Conservation (phyloP, 306 rosid genomes). For the Vigna trinervia region DNA sequence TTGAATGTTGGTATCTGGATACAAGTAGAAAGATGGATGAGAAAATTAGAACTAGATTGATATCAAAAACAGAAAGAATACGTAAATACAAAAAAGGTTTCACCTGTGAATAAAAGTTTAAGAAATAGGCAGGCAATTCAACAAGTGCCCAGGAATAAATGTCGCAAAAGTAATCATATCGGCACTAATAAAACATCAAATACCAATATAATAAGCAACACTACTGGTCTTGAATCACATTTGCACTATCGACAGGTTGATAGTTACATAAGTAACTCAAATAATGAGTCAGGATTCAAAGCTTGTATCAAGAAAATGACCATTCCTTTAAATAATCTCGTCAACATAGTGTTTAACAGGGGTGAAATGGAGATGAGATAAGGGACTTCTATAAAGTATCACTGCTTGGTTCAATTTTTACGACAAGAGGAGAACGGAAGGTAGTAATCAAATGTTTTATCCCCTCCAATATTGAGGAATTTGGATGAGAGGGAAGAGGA, state of each 20-base stretch:
- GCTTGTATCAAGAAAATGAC: not conserved
- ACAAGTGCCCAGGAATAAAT: not conserved
- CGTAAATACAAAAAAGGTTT: not conserved
- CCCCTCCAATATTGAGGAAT: not conserved
- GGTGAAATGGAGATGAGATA: not conserved
- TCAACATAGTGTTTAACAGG: not conserved
- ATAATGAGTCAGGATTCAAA: not conserved
- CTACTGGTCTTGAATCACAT: not conserved
- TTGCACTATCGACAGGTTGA: not conserved
- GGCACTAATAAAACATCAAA: constrained; percentile 15
- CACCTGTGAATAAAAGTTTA: not conserved
- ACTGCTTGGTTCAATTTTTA: not conserved
- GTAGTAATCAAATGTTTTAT: not conserved
- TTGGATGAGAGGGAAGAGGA: not conserved
- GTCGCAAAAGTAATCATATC: not conserved
- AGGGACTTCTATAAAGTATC: not conserved
- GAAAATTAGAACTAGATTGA: constrained; percentile 12
- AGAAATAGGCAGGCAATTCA: constrained; percentile 8
- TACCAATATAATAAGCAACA: not conserved
- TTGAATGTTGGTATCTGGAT: constrained; percentile 76
- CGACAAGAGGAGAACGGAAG: not conserved
- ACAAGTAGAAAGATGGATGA: constrained; percentile 36
- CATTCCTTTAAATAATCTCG: constrained; percentile 7
- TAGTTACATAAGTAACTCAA: not conserved
- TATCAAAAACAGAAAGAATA: constrained; percentile 26